Percentiles rank a stretch among this genome's conserved stretches.
These are phyloP conservation scores for Gonium pectorale DNA, from an alignment of 139 green algal species.

Conservation along the genomic window DNA sequence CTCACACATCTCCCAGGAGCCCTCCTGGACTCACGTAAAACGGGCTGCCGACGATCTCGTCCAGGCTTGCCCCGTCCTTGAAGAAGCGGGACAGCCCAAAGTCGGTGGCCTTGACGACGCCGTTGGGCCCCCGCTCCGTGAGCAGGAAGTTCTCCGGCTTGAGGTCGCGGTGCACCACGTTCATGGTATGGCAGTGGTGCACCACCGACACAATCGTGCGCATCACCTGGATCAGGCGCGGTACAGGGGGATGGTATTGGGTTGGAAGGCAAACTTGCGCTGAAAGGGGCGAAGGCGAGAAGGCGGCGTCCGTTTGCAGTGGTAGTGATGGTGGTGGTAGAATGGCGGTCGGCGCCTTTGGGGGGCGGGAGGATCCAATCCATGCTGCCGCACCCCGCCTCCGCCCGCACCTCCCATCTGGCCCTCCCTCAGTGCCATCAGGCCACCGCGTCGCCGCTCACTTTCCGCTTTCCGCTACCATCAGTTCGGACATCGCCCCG, in stretches of 20 bases:
- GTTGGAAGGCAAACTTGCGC: background rate
- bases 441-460: no score
- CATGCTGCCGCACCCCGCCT: no score
- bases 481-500: no score
- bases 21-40: conserved; percentile 64
- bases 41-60: conserved; percentile 75
- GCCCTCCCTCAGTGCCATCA: no score
- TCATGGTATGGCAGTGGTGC: conserved; percentile 93
- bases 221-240: conserved; percentile 73
- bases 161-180: conserved; percentile 96
- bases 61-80: conserved; percentile 77
- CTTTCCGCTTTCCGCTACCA: no score
- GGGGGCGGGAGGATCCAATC: no score
- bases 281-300: no score
- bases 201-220: conserved; percentile 92
- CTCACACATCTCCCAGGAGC: background rate
- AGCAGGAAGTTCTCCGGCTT: conserved; percentile 86
- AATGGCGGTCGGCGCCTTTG: no score
- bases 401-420: no score
- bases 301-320: no score
- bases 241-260: background rate
- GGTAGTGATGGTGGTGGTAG: no score
- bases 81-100: conserved; percentile 92
- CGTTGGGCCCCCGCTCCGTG: conserved; percentile 18
- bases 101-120: conserved; percentile 80